Evolutionary conservation across 148 eudicot genomes (phyloP), one percentile per base, ranked within the genome.

Genomic region (Nepenthes mirabilis): DNA sequence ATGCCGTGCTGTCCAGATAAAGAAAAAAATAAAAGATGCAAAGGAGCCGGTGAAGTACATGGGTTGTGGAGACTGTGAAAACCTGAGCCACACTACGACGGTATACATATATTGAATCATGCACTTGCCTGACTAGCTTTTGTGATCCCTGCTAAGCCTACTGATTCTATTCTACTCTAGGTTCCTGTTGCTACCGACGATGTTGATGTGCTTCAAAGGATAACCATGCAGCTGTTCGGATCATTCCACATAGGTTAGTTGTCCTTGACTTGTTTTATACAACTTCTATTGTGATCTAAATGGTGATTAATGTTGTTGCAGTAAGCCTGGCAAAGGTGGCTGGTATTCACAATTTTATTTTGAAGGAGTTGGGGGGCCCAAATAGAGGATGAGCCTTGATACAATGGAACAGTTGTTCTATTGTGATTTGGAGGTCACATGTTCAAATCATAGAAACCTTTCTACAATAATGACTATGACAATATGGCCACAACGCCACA

Each of bases 21-120:
- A 86, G 77, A 88, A 91, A 79, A 80, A 86, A 62, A 88, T 73
- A 74, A 74, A 77, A 78, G 90, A 77, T 62, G 89, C 95, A n/a
- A 77, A 71, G 71, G 94, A 91, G 77, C 98, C 98, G 69, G 65
- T 77, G 47, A 91, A 91, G 73, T 88, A 78, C 67, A 80, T 91
- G 94, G 98, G 98, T n/a, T 77, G 83, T 75, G 95, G 98, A 66
- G 91, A 83, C 63, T 91, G 96, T 73, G 96, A 91, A 69, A 91
- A 88, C 74, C 58, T 88, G 58, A 91, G 98, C 62, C 98, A 82
- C 73, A 82, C 96, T 12, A 67, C 79, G 5, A 91, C 91, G 82
- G 98, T 91, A 75, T 63, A 33, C 43, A 62, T 63, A 9, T 11
- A 47, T 67, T 45, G 37, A 12, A 2, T 33, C 23, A 58, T 51